phyloP scores from a whole-genome alignment of 441 rosid genomes.

The Gossypium trilobum region DNA sequence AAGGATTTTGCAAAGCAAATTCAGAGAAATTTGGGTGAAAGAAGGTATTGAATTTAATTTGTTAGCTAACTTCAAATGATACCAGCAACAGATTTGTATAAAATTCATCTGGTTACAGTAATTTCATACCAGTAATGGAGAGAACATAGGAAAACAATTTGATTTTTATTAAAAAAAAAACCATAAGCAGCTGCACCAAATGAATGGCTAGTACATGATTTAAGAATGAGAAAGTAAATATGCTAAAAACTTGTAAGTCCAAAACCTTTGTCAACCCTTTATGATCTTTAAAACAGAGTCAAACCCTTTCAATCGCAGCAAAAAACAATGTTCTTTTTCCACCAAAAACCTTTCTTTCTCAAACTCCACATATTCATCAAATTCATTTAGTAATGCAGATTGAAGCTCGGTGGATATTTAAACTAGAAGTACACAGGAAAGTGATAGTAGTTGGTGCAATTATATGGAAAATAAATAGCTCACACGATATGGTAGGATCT shows the following conservation, averaged over 20 bases:
- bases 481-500: slow-evolving; percentile 57
- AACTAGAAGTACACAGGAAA: neutral
- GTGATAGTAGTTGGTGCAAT: neutral
- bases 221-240: neutral
- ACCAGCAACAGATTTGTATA: neutral
- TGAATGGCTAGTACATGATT: neutral
- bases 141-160: neutral
- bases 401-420: neutral
- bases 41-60: neutral
- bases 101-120: neutral
- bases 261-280: neutral
- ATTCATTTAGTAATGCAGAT: neutral
- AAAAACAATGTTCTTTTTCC: neutral
- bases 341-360: neutral
- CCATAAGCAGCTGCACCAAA: neutral
- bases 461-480: slow-evolving; percentile 24
- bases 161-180: neutral
- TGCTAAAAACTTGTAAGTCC: neutral
- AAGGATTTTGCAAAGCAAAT: neutral
- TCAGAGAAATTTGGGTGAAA: neutral
- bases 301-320: neutral
- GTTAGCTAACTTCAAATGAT: neutral
- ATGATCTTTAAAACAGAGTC: neutral
- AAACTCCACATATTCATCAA: neutral
- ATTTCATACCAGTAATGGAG: neutral